These are phyloP conservation scores for Plantago coronopus DNA, from an alignment of 305 asterid species.

Conservation along the genomic window DNA sequence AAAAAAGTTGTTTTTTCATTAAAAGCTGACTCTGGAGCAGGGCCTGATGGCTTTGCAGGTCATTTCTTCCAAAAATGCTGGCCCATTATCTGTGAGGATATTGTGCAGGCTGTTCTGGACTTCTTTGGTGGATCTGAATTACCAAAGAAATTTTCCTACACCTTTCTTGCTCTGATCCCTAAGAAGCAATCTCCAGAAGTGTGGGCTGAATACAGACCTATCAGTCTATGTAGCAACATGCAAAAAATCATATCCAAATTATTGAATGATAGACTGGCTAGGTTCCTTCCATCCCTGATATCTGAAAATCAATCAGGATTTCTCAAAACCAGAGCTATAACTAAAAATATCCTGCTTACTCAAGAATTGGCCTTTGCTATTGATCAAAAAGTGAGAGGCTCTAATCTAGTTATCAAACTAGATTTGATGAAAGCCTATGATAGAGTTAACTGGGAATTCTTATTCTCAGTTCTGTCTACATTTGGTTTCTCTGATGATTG, in stretches of 20 bases:
- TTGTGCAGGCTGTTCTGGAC: no score
- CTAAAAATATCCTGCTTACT: background rate
- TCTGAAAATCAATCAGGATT: background rate
- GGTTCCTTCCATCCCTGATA: background rate
- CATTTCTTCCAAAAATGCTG: background rate
- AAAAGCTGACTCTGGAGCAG: background rate
- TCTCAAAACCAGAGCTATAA: background rate
- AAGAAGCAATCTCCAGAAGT: background rate
- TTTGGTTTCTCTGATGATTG: background rate
- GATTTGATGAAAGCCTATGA: background rate
- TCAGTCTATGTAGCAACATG: background rate
- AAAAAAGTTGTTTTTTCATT: background rate
- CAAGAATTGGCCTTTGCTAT: background rate
- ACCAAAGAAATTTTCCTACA: no score
- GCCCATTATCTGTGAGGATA: background rate
- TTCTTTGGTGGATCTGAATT: no score
- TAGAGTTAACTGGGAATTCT: background rate
- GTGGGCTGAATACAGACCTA: background rate
- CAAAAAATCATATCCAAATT: background rate
- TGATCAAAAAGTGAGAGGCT: background rate
- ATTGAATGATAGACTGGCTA: background rate
- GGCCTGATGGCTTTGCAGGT: background rate
- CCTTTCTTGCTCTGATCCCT: background rate
- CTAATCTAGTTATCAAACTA: background rate
- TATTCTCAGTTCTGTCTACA: background rate